Evolutionary conservation across 2,329 filamentous ascomycete genomes (phyloP).

Genomic region (Neodidymelliopsis sp.): DNA sequence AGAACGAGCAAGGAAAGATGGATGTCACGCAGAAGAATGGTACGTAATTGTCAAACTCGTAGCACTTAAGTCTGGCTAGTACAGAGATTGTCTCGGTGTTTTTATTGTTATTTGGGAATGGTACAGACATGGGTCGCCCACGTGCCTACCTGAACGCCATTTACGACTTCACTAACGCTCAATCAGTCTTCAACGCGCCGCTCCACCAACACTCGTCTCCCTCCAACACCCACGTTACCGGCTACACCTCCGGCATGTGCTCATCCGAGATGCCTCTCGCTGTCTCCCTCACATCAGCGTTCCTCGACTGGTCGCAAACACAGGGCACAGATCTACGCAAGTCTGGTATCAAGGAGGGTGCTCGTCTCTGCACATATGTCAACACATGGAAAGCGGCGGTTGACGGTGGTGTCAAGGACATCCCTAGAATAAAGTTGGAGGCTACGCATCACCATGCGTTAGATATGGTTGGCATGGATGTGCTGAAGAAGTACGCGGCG

Average conservation of each 20-base stretch:
- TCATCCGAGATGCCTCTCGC: constrained; percentile 54
- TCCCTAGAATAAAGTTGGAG: constrained; percentile 57
- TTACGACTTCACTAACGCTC: not conserved
- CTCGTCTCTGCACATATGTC: constrained; percentile 67
- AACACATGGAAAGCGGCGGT: constrained; percentile 60
- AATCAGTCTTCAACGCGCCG: constrained; percentile 33
- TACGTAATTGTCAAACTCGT: not conserved
- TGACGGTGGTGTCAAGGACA: constrained; percentile 25
- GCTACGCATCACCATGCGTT: constrained; percentile 61
- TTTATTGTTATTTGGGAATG: too few species aligned
- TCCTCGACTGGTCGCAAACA: constrained; percentile 65
- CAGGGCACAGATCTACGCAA: constrained; percentile 64
- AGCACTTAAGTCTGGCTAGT: too few species aligned
- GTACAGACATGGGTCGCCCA: too few species aligned
- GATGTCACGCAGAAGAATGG: constrained; percentile 42
- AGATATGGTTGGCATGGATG: constrained; percentile 55
- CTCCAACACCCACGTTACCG: constrained; percentile 13
- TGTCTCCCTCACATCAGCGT: constrained; percentile 63
- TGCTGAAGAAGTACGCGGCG: constrained; percentile 57
- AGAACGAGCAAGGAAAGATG: constrained; percentile 26
- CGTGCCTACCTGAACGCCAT: not conserved
- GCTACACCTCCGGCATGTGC: constrained; percentile 28
- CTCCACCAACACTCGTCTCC: constrained; percentile 32
- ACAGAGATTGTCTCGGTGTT: too few species aligned
- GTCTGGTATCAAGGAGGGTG: constrained; percentile 62